Percentiles rank a stretch among this genome's conserved stretches.
phyloP scores from a whole-genome alignment of 139 green algal species.

The Pleodorina starrii region DNA sequence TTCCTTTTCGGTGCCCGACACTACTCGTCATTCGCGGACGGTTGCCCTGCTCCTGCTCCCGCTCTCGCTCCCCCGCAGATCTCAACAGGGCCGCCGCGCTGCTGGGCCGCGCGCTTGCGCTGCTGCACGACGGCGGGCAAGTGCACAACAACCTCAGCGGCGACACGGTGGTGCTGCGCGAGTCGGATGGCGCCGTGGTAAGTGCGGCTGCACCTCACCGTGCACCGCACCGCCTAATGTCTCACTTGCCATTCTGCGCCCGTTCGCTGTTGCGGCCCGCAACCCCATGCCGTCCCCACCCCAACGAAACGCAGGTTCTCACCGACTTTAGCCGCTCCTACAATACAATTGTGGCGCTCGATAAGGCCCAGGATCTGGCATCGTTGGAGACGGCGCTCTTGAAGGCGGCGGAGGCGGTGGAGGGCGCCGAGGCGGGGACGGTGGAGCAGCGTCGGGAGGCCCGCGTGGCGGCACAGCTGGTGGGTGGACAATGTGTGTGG shows the following conservation, averaged over 20 bases:
- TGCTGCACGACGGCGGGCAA: slow-evolving; percentile 91
- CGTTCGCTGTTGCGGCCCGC: too few species aligned
- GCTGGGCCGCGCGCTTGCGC: slow-evolving; percentile 81
- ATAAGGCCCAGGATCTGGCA: slow-evolving; percentile 93
- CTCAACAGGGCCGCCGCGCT: not conserved
- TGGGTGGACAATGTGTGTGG: too few species aligned
- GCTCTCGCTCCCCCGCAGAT: too few species aligned
- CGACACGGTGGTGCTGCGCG: slow-evolving; percentile 87
- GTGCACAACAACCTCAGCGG: slow-evolving; percentile 95
- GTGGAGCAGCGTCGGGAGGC: not conserved
- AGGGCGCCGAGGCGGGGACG: slow-evolving; percentile 81
- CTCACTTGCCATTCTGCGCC: too few species aligned
- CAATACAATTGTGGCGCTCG: slow-evolving; percentile 82
- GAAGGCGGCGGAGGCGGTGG: slow-evolving; percentile 70
- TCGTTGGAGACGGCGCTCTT: slow-evolving; percentile 90
- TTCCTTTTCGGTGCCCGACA: too few species aligned
- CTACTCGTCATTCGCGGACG: too few species aligned
- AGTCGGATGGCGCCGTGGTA: slow-evolving; percentile 59
- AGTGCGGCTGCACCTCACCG: too few species aligned
- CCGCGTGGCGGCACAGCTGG: not conserved
- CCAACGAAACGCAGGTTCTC: slow-evolving; percentile 15
- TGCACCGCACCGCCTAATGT: too few species aligned
- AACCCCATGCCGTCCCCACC: too few species aligned
- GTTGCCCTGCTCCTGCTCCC: too few species aligned
- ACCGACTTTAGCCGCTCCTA: slow-evolving; percentile 62